Conservation (phyloP, 2,329 filamentous ascomycete species). For the Chrysoporthe puriensis region DNA sequence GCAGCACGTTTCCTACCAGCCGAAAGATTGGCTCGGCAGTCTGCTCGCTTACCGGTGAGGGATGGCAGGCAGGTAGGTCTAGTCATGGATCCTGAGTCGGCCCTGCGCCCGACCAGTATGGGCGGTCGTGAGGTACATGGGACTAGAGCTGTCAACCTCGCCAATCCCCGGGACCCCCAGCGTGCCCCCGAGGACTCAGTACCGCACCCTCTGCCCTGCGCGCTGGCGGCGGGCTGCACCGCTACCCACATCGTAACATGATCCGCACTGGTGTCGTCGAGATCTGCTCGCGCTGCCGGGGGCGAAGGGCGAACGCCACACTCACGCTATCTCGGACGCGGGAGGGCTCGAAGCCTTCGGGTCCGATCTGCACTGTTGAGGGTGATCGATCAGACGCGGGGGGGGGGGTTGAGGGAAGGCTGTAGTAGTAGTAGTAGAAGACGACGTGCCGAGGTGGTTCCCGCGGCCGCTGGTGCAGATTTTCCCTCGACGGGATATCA, state of each 20-base stretch:
- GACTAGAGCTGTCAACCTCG: constrained; percentile 20
- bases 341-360: not conserved
- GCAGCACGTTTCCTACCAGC: constrained; percentile 15
- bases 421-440: not conserved
- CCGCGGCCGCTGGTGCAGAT: constrained; percentile 17
- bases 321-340: constrained; percentile 5
- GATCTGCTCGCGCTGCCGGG: constrained; percentile 1
- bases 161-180: not conserved
- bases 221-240: constrained; percentile 1
- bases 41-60: constrained; percentile 10
- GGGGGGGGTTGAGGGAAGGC: not conserved
- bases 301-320: constrained; percentile 17
- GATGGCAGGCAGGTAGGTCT: constrained; percentile 10
- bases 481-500: constrained; percentile 16
- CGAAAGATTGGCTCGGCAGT: constrained; percentile 21
- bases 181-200: not conserved
- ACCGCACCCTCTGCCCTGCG: not conserved
- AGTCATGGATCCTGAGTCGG: constrained; percentile 15
- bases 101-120: constrained; percentile 24
- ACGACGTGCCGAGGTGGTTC: constrained; percentile 16
- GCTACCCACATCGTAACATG: not conserved
- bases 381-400: not conserved
- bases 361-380: too few relatives aligned
- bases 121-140: constrained; percentile 14
- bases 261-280: constrained; percentile 5